These are phyloP conservation scores for Phytophthora quininea DNA, from an alignment of 352 stramenopile genomes.

Conservation along the genomic window DNA sequence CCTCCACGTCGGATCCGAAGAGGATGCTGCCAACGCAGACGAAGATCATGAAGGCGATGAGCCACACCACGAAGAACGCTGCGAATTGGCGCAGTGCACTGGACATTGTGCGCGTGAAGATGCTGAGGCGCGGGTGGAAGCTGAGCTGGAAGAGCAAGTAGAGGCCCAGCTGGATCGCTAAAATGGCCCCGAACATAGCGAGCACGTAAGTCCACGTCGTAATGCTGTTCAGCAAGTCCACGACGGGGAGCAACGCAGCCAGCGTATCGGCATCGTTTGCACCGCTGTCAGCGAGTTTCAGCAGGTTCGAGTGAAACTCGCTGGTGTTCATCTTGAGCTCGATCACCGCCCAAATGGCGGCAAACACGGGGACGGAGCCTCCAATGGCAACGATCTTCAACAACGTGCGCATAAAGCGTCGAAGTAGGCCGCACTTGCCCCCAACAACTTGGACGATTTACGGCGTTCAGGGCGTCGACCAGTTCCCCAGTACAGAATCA, in stretches of 20 bases:
- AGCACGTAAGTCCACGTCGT: slow-evolving; percentile 2
- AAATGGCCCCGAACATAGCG: not conserved
- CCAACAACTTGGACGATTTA: too few species aligned
- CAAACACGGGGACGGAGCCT: not conserved
- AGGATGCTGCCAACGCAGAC: slow-evolving; percentile 43
- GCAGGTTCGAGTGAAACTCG: not conserved
- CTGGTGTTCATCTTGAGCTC: not conserved
- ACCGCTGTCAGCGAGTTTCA: not conserved
- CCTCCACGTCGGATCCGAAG: slow-evolving; percentile 49
- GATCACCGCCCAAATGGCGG: not conserved
- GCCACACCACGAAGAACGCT: slow-evolving; percentile 59
- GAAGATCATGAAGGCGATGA: slow-evolving; percentile 58
- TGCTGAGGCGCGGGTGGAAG: slow-evolving; percentile 44
- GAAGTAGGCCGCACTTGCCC: not conserved
- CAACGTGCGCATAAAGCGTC: not conserved
- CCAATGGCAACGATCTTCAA: not conserved
- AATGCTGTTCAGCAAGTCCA: slow-evolving; percentile 5
- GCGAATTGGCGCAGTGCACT: slow-evolving; percentile 47
- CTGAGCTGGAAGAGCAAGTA: slow-evolving; percentile 10
- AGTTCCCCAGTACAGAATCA: slow-evolving; percentile 1
- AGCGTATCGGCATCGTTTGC: not conserved
- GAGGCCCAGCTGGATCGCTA: not conserved
- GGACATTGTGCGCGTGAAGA: slow-evolving; percentile 51
- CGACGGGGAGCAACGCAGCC: not conserved
- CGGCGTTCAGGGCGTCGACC: not conserved